Evolutionary conservation across 1,139 yeast species (phyloP).

Genomic region (Hyphopichia buzzinii): DNA sequence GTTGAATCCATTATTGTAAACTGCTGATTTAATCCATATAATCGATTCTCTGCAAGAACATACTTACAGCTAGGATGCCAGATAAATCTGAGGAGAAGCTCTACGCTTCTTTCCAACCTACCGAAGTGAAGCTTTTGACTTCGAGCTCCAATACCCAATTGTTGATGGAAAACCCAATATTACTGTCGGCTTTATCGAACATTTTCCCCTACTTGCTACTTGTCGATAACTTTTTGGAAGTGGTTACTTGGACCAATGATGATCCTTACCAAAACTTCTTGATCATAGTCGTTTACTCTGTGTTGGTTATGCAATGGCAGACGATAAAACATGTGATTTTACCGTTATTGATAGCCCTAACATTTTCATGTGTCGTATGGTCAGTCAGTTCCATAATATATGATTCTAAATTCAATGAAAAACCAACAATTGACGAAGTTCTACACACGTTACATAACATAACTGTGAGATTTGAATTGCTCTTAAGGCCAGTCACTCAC

Average conservation of each 20-base stretch:
- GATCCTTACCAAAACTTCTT: slow-evolving; percentile 50
- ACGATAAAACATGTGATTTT: slow-evolving; percentile 30
- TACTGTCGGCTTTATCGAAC: slow-evolving; percentile 46
- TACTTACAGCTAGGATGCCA: slow-evolving; percentile 12
- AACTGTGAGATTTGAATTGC: slow-evolving; percentile 42
- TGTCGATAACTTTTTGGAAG: slow-evolving; percentile 43
- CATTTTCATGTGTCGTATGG: slow-evolving; percentile 46
- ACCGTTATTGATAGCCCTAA: slow-evolving; percentile 36
- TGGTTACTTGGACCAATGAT: slow-evolving; percentile 56
- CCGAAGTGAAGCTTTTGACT: slow-evolving; percentile 31
- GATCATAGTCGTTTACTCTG: slow-evolving; percentile 38
- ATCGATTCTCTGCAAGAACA: no score
- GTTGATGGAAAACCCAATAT: slow-evolving; percentile 42
- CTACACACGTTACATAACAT: slow-evolving; percentile 51
- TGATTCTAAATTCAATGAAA: slow-evolving; percentile 43
- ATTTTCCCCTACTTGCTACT: slow-evolving; percentile 49
- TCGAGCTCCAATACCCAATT: slow-evolving; percentile 26
- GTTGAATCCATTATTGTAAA: no score
- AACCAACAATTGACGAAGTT: slow-evolving; percentile 59
- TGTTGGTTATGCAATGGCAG: slow-evolving; percentile 47
- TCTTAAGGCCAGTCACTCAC: slow-evolving; percentile 41
- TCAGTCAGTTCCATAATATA: slow-evolving; percentile 39
- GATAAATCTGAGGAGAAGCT: slow-evolving; percentile 15
- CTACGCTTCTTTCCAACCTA: slow-evolving; percentile 35
- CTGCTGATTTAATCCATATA: no score